A percentile compares a stretch with the other conserved stretches of the same genome.
Evolutionary conservation across 306 rosid species (phyloP).

Genomic region (Glycyrrhiza uralensis): DNA sequence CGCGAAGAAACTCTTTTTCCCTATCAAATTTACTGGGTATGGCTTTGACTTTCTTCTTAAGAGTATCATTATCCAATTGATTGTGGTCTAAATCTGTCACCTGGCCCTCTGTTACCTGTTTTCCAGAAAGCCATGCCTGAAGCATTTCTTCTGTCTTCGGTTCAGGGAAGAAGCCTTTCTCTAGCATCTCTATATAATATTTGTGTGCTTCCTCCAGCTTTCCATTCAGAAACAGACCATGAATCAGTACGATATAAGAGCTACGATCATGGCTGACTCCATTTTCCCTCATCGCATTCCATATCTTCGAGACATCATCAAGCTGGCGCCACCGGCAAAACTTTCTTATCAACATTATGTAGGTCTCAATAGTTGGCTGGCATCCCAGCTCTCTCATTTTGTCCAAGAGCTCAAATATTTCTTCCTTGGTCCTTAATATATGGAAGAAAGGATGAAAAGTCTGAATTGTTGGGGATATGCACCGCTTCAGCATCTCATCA

Average conservation of each 20-base stretch:
- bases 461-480: slow-evolving; percentile 62
- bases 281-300: slow-evolving; percentile 65
- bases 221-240: slow-evolving; percentile 80
- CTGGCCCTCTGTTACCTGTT: slow-evolving; percentile 29
- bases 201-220: slow-evolving; percentile 68
- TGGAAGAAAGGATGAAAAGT: slow-evolving; percentile 84
- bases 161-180: slow-evolving; percentile 68
- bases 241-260: slow-evolving; percentile 77
- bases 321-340: slow-evolving; percentile 81
- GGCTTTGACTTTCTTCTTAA: slow-evolving; percentile 28
- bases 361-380: slow-evolving; percentile 66
- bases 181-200: slow-evolving; percentile 79
- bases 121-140: slow-evolving; percentile 72
- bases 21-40: slow-evolving; percentile 36
- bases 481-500: slow-evolving; percentile 49
- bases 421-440: slow-evolving; percentile 50
- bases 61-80: slow-evolving; percentile 24
- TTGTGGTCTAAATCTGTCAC: slow-evolving; percentile 25
- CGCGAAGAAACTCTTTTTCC: slow-evolving; percentile 42
- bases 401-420: slow-evolving; percentile 58
- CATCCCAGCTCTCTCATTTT: slow-evolving; percentile 69
- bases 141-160: slow-evolving; percentile 71
- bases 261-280: slow-evolving; percentile 73
- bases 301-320: slow-evolving; percentile 62
- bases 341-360: slow-evolving; percentile 82